Percentiles rank a stretch among this genome's conserved stretches.
phyloP scores from a whole-genome alignment of 345 rosid species.

The Physaria fendleri region DNA sequence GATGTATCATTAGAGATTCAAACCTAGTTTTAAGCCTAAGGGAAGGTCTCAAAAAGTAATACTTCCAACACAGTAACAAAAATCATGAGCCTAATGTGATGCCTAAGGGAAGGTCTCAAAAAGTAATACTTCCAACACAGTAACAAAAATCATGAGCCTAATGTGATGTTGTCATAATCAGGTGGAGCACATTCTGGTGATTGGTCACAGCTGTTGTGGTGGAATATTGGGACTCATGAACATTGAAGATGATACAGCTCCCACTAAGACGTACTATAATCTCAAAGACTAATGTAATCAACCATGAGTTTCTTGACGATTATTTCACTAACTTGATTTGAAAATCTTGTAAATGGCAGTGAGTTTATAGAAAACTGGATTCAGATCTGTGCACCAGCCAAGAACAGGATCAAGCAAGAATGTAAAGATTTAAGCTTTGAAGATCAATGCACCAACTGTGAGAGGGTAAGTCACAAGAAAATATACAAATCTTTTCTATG shows the following conservation, averaged over 20 bases:
- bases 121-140: neutral
- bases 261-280: slow-evolving; percentile 22
- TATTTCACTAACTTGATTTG: slow-evolving; percentile 14
- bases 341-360: slow-evolving; percentile 34
- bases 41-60: neutral
- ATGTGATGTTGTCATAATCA: slow-evolving; percentile 20
- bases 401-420: slow-evolving; percentile 58
- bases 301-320: neutral
- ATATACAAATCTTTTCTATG: neutral
- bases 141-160: neutral
- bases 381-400: slow-evolving; percentile 67
- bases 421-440: slow-evolving; percentile 33
- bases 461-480: slow-evolving; percentile 45
- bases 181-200: slow-evolving; percentile 86
- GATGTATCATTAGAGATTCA: neutral
- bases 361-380: slow-evolving; percentile 94
- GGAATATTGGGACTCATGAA: slow-evolving; percentile 94
- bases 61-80: neutral
- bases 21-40: too few species aligned
- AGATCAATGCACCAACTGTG: slow-evolving; percentile 77
- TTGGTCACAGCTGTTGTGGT: slow-evolving; percentile 96
- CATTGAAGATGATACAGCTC: slow-evolving; percentile 30
- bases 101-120: too few species aligned
- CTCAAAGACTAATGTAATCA: neutral
- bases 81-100: too few species aligned